These are phyloP conservation scores for Polychaeton citri DNA, from an alignment of 2,329 filamentous ascomycete species.

Conservation along the genomic window DNA sequence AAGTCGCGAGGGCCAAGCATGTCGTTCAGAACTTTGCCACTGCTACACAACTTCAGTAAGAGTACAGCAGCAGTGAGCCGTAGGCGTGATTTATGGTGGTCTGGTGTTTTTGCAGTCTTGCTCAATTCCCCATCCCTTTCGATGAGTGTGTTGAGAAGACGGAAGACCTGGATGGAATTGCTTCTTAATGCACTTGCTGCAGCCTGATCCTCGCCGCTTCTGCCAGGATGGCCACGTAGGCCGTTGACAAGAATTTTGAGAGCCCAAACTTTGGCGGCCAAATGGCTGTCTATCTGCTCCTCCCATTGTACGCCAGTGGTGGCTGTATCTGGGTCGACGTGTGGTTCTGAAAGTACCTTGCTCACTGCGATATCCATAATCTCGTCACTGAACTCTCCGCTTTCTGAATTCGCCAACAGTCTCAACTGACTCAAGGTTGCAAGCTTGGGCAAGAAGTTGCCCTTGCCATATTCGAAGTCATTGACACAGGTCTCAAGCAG, in stretches of 20 bases:
- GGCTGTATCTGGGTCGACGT: conserved; percentile 39
- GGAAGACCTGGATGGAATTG: conserved; percentile 55
- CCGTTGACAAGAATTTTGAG: conserved; percentile 79
- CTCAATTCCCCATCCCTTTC: conserved; percentile 66
- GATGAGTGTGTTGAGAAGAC: conserved; percentile 65
- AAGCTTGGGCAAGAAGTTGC: conserved; percentile 62
- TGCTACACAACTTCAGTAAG: conserved; percentile 67
- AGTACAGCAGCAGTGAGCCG: conserved; percentile 70
- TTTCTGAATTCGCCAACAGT: conserved; percentile 57
- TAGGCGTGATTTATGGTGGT: conserved; percentile 65
- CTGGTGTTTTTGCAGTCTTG: conserved; percentile 57
- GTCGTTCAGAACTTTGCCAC: conserved; percentile 57
- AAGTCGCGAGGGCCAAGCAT: conserved; percentile 62
- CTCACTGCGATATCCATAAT: conserved; percentile 68
- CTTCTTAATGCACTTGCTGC: conserved; percentile 33
- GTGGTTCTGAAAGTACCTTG: conserved; percentile 51
- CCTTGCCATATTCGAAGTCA: conserved; percentile 56
- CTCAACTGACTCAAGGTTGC: conserved; percentile 62
- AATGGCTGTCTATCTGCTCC: conserved; percentile 61
- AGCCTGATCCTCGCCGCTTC: not conserved
- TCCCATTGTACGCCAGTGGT: conserved; percentile 31
- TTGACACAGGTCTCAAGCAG: conserved; percentile 64
- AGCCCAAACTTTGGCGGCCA: conserved; percentile 69
- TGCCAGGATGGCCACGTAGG: conserved; percentile 45
- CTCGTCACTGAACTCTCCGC: conserved; percentile 55